Evolutionary conservation across 2,329 filamentous ascomycete genomes (phyloP).

Genomic region (Claviceps sp.): DNA sequence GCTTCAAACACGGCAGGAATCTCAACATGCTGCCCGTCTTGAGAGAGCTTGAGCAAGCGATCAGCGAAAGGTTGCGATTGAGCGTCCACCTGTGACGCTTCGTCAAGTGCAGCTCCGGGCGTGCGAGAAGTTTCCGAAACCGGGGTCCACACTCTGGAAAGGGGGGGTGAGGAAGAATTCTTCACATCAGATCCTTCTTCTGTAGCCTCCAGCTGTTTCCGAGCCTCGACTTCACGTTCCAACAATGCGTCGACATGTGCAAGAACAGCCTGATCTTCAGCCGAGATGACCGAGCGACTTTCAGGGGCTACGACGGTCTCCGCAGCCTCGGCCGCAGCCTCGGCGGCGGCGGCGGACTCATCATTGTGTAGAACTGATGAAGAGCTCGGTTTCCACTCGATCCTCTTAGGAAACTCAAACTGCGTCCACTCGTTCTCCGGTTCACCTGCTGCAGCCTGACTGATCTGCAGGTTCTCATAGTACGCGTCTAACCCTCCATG

Average conservation of each 20-base stretch:
- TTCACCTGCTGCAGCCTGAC: constrained; percentile 43
- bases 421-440: constrained; percentile 79
- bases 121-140: constrained; percentile 26
- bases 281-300: constrained; percentile 24
- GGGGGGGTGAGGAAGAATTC: constrained; percentile 25
- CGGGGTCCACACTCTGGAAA: constrained; percentile 29
- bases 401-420: constrained; percentile 75
- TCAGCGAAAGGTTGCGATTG: constrained; percentile 63
- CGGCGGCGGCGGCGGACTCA: constrained; percentile 27
- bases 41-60: constrained; percentile 62
- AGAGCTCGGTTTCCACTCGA: constrained; percentile 69
- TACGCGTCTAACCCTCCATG: constrained; percentile 74
- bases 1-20: constrained; percentile 85
- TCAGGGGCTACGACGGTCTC: constrained; percentile 23
- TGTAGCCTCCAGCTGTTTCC: constrained; percentile 30
- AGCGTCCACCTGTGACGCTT: constrained; percentile 46
- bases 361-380: constrained; percentile 47
- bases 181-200: constrained; percentile 26
- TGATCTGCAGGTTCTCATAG: constrained; percentile 78
- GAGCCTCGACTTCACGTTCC: constrained; percentile 58
- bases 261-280: constrained; percentile 45
- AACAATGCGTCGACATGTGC: constrained; percentile 79
- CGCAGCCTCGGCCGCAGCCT: constrained; percentile 16
- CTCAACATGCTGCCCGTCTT: constrained; percentile 63
- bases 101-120: constrained; percentile 38